Evolutionary conservation across 768 basidiomycete genomes (phyloP), one percentile per base, ranked within the genome.

Genomic region (Pisolithus sp.): DNA sequence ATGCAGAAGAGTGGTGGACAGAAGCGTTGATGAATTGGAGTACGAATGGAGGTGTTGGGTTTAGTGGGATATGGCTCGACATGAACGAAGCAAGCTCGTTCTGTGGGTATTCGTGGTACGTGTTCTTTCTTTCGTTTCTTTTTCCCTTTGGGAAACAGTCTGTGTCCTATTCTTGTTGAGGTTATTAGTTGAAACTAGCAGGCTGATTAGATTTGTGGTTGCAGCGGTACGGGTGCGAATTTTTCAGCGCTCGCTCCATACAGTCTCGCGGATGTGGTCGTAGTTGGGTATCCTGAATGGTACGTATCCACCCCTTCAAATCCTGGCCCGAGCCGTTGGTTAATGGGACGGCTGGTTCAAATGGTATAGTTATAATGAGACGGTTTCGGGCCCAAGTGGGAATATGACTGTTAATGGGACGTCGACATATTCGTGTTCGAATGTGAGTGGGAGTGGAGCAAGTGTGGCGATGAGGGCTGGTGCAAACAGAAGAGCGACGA

Each of bases 341-440:
- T 31, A 26, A 39, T 4, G 9, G 24, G 5, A 41, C 57, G 44
- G 55, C 31, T 9, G 0, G 23, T 3, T 10, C 37, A 26, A 54
- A 46, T 34, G 40, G 9, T 5, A 13, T 37, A 86, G 85, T 40
- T 89, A 89, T 61, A 76, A 88, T 58, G 57, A 74, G 18, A 74
- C 78, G 0, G 59, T 78, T 13, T 86, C 74, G 58, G 86, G 85
- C 13, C 77, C 79, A 0, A 86, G 84, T 55, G 86, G 86, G 4
- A 89, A 89, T 59, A 78, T 89, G 63, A 86, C 83, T 12, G 75
- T 87, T 55, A 82, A 85, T 49, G 85, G 84, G 6, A 78, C 71
- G 2, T 67, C 76, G 39, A 88, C 85, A 5, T 83, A 76, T 54
- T 66, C 58, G 10, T 70, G 71, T 24, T 50, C 51, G 53, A 67